phyloP scores from a whole-genome alignment of 2,329 filamentous ascomycete genomes.

The Pseudonectria foliicola region DNA sequence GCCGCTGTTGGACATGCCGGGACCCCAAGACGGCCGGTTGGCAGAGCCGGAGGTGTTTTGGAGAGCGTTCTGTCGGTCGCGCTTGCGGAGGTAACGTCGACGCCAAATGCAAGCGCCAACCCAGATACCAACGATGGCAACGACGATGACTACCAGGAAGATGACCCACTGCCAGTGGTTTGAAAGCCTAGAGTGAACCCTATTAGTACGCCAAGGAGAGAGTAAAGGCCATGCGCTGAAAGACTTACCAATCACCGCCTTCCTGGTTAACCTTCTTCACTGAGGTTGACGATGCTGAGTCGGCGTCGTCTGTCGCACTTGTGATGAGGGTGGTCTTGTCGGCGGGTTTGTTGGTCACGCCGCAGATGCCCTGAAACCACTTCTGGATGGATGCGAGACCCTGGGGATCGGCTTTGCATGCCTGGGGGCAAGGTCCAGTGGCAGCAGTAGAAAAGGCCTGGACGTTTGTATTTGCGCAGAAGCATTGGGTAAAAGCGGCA shows the following conservation, averaged over 20 bases:
- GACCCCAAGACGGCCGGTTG: slow-evolving; percentile 29
- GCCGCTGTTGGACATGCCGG: slow-evolving; percentile 20
- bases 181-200: slow-evolving; percentile 45
- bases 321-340: slow-evolving; percentile 7
- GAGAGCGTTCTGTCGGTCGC: slow-evolving; percentile 43
- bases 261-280: slow-evolving; percentile 4
- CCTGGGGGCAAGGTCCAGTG: slow-evolving; percentile 53
- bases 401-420: slow-evolving; percentile 43
- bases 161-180: slow-evolving; percentile 75
- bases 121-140: slow-evolving; percentile 62
- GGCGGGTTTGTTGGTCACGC: slow-evolving; percentile 27
- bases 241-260: slow-evolving; percentile 41
- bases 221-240: neutral
- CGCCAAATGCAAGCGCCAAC: slow-evolving; percentile 63
- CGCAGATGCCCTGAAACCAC: slow-evolving; percentile 67
- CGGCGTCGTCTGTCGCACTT: slow-evolving; percentile 6
- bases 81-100: slow-evolving; percentile 64
- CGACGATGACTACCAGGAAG: slow-evolving; percentile 67
- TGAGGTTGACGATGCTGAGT: slow-evolving; percentile 5
- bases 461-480: slow-evolving; percentile 61
- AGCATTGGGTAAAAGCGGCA: slow-evolving; percentile 58
- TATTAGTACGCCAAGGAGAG: neutral
- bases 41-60: slow-evolving; percentile 34
- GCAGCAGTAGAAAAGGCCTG: slow-evolving; percentile 49
- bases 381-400: slow-evolving; percentile 50